Percentiles rank a stretch among this genome's conserved stretches.
These are phyloP conservation scores for Borealophlyctis nickersoniae DNA, from an alignment of 192 early-diverging fungal genomes.

Conservation along the genomic window DNA sequence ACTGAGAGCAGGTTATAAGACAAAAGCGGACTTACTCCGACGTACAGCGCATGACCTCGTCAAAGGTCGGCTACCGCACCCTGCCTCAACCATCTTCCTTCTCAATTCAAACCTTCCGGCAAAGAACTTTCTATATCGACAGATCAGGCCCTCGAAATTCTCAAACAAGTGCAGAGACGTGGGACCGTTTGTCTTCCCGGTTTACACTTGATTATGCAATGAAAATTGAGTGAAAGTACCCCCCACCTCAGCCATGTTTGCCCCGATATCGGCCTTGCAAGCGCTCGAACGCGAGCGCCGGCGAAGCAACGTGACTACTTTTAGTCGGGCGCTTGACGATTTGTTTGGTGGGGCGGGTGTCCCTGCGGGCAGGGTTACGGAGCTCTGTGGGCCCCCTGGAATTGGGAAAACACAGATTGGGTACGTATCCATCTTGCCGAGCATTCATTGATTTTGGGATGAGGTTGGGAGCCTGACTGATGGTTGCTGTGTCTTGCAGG, in stretches of 20 bases:
- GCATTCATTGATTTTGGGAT: neutral
- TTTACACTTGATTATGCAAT: neutral
- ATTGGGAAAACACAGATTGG: constrained; percentile 55
- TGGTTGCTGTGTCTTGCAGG: constrained; percentile 12
- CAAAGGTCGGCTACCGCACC: constrained; percentile 31
- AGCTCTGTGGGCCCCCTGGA: constrained; percentile 47
- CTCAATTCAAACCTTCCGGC: too few species aligned
- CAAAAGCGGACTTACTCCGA: constrained; percentile 25
- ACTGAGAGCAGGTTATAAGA: constrained; percentile 30
- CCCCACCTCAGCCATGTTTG: constrained; percentile 15
- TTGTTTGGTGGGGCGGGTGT: constrained; percentile 42
- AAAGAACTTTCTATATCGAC: neutral
- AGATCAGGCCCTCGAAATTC: constrained; percentile 2
- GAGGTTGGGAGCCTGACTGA: too few species aligned
- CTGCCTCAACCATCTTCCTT: too few species aligned
- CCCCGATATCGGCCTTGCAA: constrained; percentile 34
- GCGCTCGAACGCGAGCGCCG: constrained; percentile 25
- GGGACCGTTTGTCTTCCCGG: neutral
- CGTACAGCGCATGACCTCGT: constrained; percentile 17
- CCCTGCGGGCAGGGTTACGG: constrained; percentile 40
- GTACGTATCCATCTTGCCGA: constrained; percentile 15
- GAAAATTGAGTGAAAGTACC: neutral
- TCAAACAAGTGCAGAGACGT: neutral
- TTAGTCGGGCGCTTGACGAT: constrained; percentile 35
- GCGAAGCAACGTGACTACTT: constrained; percentile 31